Evolutionary conservation across 345 rosid species (phyloP).

Genomic region (Eucalyptus camaldulensis): DNA sequence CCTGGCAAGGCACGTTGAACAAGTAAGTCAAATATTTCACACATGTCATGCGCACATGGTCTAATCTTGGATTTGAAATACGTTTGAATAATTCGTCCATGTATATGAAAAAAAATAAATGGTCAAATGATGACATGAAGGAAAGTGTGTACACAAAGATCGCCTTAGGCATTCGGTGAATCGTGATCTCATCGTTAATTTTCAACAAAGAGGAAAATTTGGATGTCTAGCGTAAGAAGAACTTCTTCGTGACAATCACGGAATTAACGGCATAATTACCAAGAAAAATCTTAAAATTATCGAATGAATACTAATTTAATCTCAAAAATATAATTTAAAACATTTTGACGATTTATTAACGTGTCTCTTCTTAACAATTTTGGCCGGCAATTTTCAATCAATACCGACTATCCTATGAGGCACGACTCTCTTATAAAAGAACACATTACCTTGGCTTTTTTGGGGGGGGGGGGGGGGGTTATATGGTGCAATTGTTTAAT

Average conservation of each 20-base stretch:
- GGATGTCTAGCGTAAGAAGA: background rate
- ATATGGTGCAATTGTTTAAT: background rate
- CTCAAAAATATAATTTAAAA: accelerated
- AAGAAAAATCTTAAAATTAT: background rate
- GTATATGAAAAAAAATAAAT: background rate
- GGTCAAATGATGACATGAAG: background rate
- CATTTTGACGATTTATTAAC: accelerated
- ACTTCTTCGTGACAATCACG: background rate
- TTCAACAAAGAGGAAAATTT: background rate
- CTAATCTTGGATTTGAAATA: background rate
- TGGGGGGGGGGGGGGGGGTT: background rate
- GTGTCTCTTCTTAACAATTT: background rate
- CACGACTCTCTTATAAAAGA: background rate
- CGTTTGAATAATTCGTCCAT: background rate
- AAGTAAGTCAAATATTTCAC: background rate
- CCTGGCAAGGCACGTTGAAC: background rate
- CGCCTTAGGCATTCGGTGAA: no score
- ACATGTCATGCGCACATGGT: background rate
- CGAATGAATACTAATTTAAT: no score
- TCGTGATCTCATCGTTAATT: background rate
- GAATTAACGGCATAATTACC: background rate
- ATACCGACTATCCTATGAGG: accelerated
- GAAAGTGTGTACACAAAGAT: background rate
- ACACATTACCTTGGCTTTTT: background rate
- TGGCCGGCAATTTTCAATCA: accelerated